These are phyloP conservation scores for Rhizophlyctis rosea DNA, from an alignment of 192 early-diverging fungal species.

Conservation along the genomic window DNA sequence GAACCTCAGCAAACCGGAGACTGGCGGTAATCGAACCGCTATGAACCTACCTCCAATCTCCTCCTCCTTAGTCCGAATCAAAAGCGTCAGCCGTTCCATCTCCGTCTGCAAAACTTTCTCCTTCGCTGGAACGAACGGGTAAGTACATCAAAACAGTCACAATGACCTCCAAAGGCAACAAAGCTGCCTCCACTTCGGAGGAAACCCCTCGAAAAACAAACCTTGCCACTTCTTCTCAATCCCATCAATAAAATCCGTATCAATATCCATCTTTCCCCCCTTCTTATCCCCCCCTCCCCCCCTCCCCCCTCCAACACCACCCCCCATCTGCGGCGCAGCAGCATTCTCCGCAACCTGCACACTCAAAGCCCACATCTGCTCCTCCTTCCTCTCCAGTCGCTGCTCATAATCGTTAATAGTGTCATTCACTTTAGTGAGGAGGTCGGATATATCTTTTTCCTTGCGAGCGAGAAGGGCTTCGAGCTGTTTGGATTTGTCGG, in stretches of 20 bases:
- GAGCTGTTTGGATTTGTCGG: constrained; percentile 42
- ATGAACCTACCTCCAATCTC: constrained; percentile 30
- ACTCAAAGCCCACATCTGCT: constrained; percentile 61
- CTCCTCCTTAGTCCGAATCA: constrained; percentile 27
- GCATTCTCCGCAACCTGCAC: constrained; percentile 49
- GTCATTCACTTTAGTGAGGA: constrained; percentile 55
- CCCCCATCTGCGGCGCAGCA: neutral
- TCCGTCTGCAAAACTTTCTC: constrained; percentile 41
- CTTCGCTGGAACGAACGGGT: constrained; percentile 24
- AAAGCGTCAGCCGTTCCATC: constrained; percentile 35
- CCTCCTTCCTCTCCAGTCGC: constrained; percentile 54
- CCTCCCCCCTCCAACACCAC: neutral
- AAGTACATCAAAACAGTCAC: neutral
- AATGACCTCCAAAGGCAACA: no score
- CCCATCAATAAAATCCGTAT: constrained; percentile 50
- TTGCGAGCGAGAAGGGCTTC: constrained; percentile 45
- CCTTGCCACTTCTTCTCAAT: constrained; percentile 58
- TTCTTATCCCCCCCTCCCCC: constrained; percentile 4
- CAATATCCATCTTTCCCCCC: constrained; percentile 38
- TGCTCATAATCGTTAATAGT: constrained; percentile 55
- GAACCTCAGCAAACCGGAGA: neutral
- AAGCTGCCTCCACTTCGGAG: no score
- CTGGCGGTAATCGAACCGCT: constrained; percentile 9
- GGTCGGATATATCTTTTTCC: constrained; percentile 53
- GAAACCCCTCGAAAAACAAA: neutral